Evolutionary conservation across 192 early-diverging fungal genomes (phyloP).

Genomic region (Haplosporangium gracile): DNA sequence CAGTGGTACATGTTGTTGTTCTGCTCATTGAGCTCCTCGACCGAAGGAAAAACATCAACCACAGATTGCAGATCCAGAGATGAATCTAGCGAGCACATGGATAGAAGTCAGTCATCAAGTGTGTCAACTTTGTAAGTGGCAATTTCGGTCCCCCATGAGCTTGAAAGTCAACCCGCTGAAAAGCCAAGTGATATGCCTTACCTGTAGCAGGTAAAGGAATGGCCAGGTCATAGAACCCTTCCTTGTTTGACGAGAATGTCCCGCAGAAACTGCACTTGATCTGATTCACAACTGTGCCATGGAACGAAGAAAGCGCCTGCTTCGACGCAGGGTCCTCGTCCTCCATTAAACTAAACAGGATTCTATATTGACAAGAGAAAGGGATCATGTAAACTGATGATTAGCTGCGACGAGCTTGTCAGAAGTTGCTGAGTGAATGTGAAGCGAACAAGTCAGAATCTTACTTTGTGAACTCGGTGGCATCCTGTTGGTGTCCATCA

Average conservation of each 20-base stretch:
- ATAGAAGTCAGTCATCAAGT: not conserved
- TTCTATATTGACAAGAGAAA: constrained; percentile 5
- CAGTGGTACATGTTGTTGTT: constrained; percentile 42
- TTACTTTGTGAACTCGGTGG: constrained; percentile 50
- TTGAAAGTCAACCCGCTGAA: not conserved
- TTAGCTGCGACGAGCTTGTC: not conserved
- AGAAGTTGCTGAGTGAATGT: not conserved
- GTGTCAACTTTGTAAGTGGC: not conserved
- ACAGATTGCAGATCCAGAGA: constrained; percentile 19
- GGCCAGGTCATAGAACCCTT: constrained; percentile 39
- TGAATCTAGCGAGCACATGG: not conserved
- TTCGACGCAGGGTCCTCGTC: constrained; percentile 36
- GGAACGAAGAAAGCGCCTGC: constrained; percentile 28
- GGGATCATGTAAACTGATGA: not conserved
- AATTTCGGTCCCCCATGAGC: not conserved
- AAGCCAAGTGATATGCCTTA: not conserved
- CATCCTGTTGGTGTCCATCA: constrained; percentile 52
- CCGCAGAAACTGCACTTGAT: constrained; percentile 33
- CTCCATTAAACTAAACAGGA: constrained; percentile 41
- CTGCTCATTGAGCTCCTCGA: constrained; percentile 29
- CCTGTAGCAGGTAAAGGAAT: constrained; percentile 38
- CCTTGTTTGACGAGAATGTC: constrained; percentile 39
- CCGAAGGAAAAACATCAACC: constrained; percentile 38
- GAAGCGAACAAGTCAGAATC: not conserved
- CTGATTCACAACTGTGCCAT: constrained; percentile 43